Conservation (phyloP, 805 yeast species). For the Wickerhamiella alocasiicola region DNA sequence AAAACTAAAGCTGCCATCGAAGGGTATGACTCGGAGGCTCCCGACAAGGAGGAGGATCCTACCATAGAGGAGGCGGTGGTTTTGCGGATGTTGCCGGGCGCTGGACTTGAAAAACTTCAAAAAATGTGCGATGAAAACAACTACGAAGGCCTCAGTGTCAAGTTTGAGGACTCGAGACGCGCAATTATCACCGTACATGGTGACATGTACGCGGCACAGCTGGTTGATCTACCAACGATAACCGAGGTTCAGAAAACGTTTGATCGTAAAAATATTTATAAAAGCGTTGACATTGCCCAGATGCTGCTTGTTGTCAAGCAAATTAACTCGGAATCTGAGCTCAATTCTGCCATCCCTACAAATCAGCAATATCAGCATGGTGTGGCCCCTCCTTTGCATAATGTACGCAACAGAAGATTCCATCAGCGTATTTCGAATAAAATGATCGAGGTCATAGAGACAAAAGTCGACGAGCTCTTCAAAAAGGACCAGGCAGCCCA, state of each 20-base stretch:
- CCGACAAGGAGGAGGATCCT: constrained; percentile 92
- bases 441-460: constrained; percentile 66
- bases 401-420: constrained; percentile 56
- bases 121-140: constrained; percentile 59
- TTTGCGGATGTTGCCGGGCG: constrained; percentile 54
- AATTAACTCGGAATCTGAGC: constrained; percentile 36
- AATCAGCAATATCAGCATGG: constrained; percentile 51
- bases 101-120: constrained; percentile 58
- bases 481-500: constrained; percentile 74
- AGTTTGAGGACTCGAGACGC: constrained; percentile 70
- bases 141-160: constrained; percentile 54
- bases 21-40: constrained; percentile 94
- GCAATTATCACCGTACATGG: constrained; percentile 68
- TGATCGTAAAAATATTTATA: constrained; percentile 78
- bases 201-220: constrained; percentile 62
- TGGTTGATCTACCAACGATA: constrained; percentile 81
- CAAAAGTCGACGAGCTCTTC: constrained; percentile 63
- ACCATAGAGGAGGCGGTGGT: constrained; percentile 76
- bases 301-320: constrained; percentile 62
- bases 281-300: constrained; percentile 76
- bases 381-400: constrained; percentile 64
- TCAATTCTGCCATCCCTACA: constrained; percentile 16
- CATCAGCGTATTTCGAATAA: constrained; percentile 57
- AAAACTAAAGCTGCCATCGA: constrained; percentile 75
- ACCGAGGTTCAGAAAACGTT: constrained; percentile 80